These are phyloP conservation scores for Plantago coronopus DNA, from an alignment of 305 asterid genomes.

Conservation along the genomic window DNA sequence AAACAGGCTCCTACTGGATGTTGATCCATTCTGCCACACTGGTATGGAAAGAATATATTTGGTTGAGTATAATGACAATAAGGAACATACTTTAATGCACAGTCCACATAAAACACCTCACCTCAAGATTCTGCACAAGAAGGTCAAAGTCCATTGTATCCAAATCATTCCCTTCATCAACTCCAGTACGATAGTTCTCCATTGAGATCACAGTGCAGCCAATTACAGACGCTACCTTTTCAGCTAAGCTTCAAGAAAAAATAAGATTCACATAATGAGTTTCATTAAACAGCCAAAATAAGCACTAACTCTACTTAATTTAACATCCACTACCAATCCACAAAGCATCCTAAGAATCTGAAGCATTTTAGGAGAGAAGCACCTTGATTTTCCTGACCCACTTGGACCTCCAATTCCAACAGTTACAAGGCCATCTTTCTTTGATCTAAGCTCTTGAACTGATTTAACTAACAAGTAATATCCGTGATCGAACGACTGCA, in stretches of 20 bases:
- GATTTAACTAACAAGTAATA: constrained; percentile 95
- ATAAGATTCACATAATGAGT: constrained; percentile 30
- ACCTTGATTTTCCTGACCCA: constrained; percentile 99
- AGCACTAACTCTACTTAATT: constrained; percentile 8
- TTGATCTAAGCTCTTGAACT: constrained; percentile 89
- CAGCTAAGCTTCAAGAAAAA: constrained; percentile 85
- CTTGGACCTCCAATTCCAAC: constrained; percentile 98
- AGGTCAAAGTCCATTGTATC: constrained; percentile 88
- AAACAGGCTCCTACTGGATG: too few species aligned
- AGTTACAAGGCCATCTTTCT: constrained; percentile 83
- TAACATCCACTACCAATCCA: neutral
- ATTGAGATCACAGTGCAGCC: constrained; percentile 83
- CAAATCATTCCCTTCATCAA: constrained; percentile 85
- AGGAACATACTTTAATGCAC: neutral
- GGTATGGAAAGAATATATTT: neutral
- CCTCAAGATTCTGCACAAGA: constrained; percentile 90
- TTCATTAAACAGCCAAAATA: neutral
- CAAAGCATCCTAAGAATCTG: neutral
- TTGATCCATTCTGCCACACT: too few species aligned
- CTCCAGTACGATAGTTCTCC: constrained; percentile 95
- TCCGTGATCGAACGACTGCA: constrained; percentile 96
- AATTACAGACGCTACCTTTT: constrained; percentile 93
- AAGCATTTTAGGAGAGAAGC: constrained; percentile 12
- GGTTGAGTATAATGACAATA: neutral
- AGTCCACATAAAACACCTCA: constrained; percentile 17